Percentiles rank a stretch among this genome's conserved stretches.
These are phyloP conservation scores for Neurospora sp. DNA, from an alignment of 495 filamentous ascomycete genomes.

Conservation along the genomic window DNA sequence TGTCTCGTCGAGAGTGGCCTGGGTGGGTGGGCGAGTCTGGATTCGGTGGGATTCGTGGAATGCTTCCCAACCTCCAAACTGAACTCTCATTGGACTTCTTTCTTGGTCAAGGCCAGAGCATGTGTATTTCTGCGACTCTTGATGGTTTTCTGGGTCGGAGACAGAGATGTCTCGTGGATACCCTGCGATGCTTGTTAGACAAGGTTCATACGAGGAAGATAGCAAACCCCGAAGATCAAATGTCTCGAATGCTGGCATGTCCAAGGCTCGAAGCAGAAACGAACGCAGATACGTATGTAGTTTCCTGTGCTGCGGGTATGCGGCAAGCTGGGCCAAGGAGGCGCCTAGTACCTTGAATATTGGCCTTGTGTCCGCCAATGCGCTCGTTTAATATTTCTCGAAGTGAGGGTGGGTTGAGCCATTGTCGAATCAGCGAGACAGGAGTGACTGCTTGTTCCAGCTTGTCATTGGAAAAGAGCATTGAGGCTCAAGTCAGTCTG, in stretches of 20 bases:
- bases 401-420: background rate
- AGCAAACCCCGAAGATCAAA: background rate
- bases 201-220: background rate
- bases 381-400: background rate
- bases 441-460: background rate
- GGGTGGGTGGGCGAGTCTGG: background rate
- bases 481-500: background rate
- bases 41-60: background rate
- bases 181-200: background rate
- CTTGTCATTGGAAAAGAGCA: background rate
- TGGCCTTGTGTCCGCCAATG: background rate
- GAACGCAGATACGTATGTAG: background rate
- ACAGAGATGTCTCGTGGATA: background rate
- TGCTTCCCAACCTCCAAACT: background rate
- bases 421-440: background rate
- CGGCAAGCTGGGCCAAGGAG: background rate
- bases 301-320: background rate
- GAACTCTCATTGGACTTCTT: background rate
- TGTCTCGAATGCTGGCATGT: background rate
- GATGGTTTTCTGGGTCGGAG: background rate
- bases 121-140: background rate
- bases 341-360: background rate
- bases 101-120: background rate
- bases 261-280: background rate
- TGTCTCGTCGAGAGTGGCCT: background rate